Evolutionary conservation across 768 basidiomycete species (phyloP).

Genomic region (Baorangia bicolor): DNA sequence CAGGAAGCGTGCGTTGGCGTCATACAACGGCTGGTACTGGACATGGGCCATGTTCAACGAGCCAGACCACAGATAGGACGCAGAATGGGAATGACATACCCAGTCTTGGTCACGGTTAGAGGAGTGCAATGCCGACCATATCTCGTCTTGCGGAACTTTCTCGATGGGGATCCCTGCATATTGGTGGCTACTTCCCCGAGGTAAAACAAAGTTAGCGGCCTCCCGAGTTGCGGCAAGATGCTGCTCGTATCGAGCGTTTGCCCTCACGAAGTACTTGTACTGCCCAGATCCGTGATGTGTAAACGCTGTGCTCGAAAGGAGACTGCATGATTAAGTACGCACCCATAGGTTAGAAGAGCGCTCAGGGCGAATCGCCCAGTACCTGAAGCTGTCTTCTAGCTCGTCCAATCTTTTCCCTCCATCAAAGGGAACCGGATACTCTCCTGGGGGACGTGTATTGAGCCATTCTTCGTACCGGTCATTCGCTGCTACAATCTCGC

Average conservation of each 20-base stretch:
- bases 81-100: slow-evolving; percentile 2
- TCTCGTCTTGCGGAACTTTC: slow-evolving; percentile 12
- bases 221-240: neutral
- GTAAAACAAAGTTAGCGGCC: slow-evolving; percentile 12
- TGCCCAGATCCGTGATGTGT: neutral
- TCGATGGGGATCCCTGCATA: slow-evolving; percentile 3
- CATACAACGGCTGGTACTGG: slow-evolving; percentile 16
- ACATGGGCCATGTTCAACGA: neutral
- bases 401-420: neutral
- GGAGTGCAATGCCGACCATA: slow-evolving; percentile 17
- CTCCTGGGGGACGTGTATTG: slow-evolving; percentile 1
- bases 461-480: slow-evolving; percentile 19
- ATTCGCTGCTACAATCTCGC: slow-evolving; percentile 2
- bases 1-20: slow-evolving; percentile 14
- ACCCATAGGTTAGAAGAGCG: slow-evolving; percentile 8
- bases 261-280: slow-evolving; percentile 3
- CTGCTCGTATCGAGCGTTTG: slow-evolving; percentile 9
- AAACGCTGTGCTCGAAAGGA: neutral
- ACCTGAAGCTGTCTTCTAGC: neutral
- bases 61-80: neutral
- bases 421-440: slow-evolving; percentile 9
- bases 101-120: neutral
- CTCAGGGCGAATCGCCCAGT: slow-evolving; percentile 7
- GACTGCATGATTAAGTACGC: neutral
- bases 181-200: neutral